Base-by-base conservation (phyloP, 179 eudicot species). In the Drosera spatulata region DNA sequence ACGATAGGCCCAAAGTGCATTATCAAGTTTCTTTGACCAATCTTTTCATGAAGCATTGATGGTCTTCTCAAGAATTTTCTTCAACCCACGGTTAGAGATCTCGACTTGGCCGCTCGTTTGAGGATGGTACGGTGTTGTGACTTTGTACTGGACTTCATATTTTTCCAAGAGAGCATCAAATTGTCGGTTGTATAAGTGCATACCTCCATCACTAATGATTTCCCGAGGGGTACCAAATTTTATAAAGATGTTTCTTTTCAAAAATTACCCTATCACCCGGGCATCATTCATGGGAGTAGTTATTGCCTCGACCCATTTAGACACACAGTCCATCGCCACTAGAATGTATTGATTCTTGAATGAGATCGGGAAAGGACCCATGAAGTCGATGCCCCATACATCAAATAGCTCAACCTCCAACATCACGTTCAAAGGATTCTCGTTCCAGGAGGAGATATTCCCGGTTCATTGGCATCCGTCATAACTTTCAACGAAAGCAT, bases 381-480 rank as follows among this genome's bases (percentile, higher is more conserved):
- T 53, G 15, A 53, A 53, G 4, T 53, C 56, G 5, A 53, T 53
- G 2, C 60, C 60, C 60, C 60, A 56, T 3, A 56, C 9, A 56
- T 56, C 60, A 40, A 56, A 56, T 3, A 56, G 2, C 3, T 56
- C 40, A 5, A 56, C 45, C 12, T 3, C 6, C 9, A 2, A 5
- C 14, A 56, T 56, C 8, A 4, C 3, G 13, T 7, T 38, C 12
- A 56, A 40, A 41, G 46, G 60, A 2, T 4, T 7, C 14, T 3
- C 13, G 14, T 40, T 3, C 37, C 5, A 3, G 6, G 15, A 2
- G 2, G 43, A 10, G 10, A 56, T 56, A 4, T 56, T 56, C 2
- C 63, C 53, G 3, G n/a, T 60, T 8, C 12, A 7, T 60, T 48
- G 63, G 13, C 63, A 47, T 37, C 10, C 33, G 33, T 14, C 39